Base-by-base conservation (phyloP, 805 yeast species). In the Wickerhamiella parazyma region DNA sequence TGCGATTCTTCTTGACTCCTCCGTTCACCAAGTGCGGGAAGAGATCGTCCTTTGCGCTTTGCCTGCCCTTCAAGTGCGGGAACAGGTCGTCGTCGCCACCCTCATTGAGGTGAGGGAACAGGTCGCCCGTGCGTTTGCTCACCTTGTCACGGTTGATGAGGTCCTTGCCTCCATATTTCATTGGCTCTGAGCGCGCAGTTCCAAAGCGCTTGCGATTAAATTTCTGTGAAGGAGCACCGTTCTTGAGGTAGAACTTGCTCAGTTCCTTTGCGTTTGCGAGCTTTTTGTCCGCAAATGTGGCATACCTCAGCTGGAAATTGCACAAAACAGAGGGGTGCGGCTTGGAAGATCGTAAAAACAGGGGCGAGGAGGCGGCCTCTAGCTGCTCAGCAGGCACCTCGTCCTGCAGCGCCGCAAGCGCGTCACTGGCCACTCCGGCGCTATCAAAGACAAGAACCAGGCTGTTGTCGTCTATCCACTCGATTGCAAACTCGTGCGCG, bases 381-480 rank as follows among this genome's bases (percentile, higher is more conserved):
- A n/a, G n/a, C n/a, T n/a, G n/a, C n/a, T n/a, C n/a, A n/a, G n/a
- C n/a, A n/a, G n/a, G n/a, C n/a, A n/a, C n/a, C n/a, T n/a, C n/a
- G n/a, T 28, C 31, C 16, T 28, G 31, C 14, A 28, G 31, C 31
- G 31, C 31, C 6, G 31, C 14, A 38, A 72, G 61, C 2, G 68
- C 71, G 33, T 57, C 56, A 14, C 52, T 52, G 2, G 73, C 65
- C 10, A 61, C 66, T 28, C 64, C 68, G 3, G 45, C 43, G 36
- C 67, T 62, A 36, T 65, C 64, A 55, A 76, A 78, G 4, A 68
- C 72, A n/a, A 76, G 53, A 48, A 73, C 75, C 29, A 78, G 67
- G 2, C 74, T 64, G 16, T 71, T 54, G 55, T 79, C 87, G 54
- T 79, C 73, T 33, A 79, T 68, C 87, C 87, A 79, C 52, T 78